Evolutionary conservation across 139 green algal genomes (phyloP), one percentile per base, ranked within the genome.

Genomic region (Haematococcus sp.): DNA sequence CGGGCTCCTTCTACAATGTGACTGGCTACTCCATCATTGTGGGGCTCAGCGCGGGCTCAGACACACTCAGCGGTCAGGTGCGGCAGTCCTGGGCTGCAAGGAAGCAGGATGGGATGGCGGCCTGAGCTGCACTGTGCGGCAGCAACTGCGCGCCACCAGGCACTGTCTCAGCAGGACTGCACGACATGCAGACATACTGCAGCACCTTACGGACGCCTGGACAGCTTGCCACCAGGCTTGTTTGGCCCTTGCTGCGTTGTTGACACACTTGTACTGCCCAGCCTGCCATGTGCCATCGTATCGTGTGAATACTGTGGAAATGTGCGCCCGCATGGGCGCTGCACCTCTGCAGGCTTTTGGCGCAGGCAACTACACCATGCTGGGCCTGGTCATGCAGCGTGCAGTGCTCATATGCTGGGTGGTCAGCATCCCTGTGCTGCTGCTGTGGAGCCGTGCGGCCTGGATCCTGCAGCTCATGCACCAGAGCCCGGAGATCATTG

Each of bases 311-410:
- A n/a, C n/a, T n/a, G n/a, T n/a, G n/a, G n/a, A n/a, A n/a, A n/a
- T n/a, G n/a, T n/a, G n/a, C n/a, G n/a, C n/a, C n/a, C n/a, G n/a
- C n/a, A n/a, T n/a, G n/a, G n/a, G n/a, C n/a, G n/a, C n/a, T n/a
- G n/a, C n/a, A n/a, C n/a, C n/a, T n/a, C n/a, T n/a, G n/a, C 76
- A 95, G 80, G 88, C 84, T 0, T 94, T 79, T 69, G 90, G 90
- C 11, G 90, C 90, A 0, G 71, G 76, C 0, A 83, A 89, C 69
- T 94, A 93, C 82, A 31, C 28, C 2, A 70, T 75, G 15, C 44
- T 94, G 61, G 90, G 91, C 19, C 40, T 88, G 16, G 59, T 87
- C 4, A 74, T 77, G 60, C 71, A 77, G 71, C 44, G 71, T 22
- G 59, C 71, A 19, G 23, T 63, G 40, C 68, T 66, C 20, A n/a